These are phyloP conservation scores for Wallacemonas sp. DNA, from an alignment of 208 protist species.

Conservation along the genomic window DNA sequence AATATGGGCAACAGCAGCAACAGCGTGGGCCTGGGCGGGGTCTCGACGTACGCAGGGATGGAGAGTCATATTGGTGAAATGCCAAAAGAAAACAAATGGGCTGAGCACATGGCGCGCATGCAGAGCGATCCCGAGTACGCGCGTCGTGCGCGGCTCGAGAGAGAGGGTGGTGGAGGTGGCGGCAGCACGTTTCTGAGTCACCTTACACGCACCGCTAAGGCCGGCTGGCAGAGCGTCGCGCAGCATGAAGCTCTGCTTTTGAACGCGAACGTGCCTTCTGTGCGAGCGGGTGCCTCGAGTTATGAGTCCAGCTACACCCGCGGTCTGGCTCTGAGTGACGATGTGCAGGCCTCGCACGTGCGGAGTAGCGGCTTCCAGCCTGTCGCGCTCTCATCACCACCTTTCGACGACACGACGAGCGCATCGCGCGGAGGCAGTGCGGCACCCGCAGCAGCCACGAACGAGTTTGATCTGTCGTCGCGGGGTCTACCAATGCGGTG, in stretches of 20 bases:
- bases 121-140: constrained; percentile 27
- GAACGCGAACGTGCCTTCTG: neutral
- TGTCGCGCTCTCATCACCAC: too few species aligned
- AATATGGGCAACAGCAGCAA: neutral
- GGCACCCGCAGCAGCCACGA: too few species aligned
- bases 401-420: too few species aligned
- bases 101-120: constrained; percentile 22
- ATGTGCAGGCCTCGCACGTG: neutral
- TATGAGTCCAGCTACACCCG: neutral
- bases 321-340: neutral
- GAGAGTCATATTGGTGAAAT: constrained; percentile 39
- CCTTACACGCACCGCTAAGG: constrained; percentile 24
- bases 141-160: neutral
- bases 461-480: too few species aligned
- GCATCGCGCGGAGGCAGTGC: too few species aligned
- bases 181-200: constrained; percentile 20
- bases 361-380: neutral
- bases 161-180: constrained; percentile 7
- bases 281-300: neutral
- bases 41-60: constrained; percentile 1
- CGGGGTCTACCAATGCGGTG: too few species aligned
- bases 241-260: constrained; percentile 24
- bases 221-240: constrained; percentile 12
- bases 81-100: constrained; percentile 48
- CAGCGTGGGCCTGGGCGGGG: constrained; percentile 2